A percentile compares a stretch with the other conserved stretches of the same genome.
phyloP scores from a whole-genome alignment of 2,329 filamentous ascomycete species.

The Alternaria novae-zelandiae region DNA sequence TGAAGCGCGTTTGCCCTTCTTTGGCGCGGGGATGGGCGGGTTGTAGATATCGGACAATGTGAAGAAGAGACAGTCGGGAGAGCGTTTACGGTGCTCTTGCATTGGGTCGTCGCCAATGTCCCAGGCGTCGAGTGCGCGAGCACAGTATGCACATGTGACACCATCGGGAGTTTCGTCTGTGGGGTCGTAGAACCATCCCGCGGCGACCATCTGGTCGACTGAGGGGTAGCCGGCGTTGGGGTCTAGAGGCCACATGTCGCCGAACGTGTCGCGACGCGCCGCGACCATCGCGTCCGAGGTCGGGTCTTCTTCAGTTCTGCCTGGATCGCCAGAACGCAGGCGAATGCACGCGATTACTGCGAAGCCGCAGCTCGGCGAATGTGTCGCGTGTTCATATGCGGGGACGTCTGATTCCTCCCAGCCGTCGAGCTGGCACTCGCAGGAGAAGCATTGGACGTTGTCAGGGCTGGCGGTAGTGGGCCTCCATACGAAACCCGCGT shows the following conservation, averaged over 20 bases:
- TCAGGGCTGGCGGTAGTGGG: slow-evolving; percentile 78
- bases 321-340: slow-evolving; percentile 65
- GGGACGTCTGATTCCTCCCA: slow-evolving; percentile 91
- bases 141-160: slow-evolving; percentile 90
- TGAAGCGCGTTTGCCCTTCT: slow-evolving; percentile 37
- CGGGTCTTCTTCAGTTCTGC: slow-evolving; percentile 75
- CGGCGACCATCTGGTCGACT: slow-evolving; percentile 79
- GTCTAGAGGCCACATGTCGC: slow-evolving; percentile 87
- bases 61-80: slow-evolving; percentile 84
- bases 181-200: slow-evolving; percentile 94
- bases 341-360: slow-evolving; percentile 68
- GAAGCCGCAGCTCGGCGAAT: slow-evolving; percentile 85
- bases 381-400: slow-evolving; percentile 81
- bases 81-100: slow-evolving; percentile 85
- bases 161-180: slow-evolving; percentile 84
- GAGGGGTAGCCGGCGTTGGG: slow-evolving; percentile 32
- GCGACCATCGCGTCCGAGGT: slow-evolving; percentile 72
- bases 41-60: slow-evolving; percentile 65
- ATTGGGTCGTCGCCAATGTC: slow-evolving; percentile 89
- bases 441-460: slow-evolving; percentile 90
- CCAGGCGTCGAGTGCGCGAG: slow-evolving; percentile 90
- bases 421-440: slow-evolving; percentile 81
- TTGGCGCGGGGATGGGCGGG: slow-evolving; percentile 26
- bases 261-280: slow-evolving; percentile 84
- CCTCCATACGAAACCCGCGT: slow-evolving; percentile 88